These are phyloP conservation scores for Moricandia moricandioides DNA, from an alignment of 345 rosid species.

Conservation along the genomic window DNA sequence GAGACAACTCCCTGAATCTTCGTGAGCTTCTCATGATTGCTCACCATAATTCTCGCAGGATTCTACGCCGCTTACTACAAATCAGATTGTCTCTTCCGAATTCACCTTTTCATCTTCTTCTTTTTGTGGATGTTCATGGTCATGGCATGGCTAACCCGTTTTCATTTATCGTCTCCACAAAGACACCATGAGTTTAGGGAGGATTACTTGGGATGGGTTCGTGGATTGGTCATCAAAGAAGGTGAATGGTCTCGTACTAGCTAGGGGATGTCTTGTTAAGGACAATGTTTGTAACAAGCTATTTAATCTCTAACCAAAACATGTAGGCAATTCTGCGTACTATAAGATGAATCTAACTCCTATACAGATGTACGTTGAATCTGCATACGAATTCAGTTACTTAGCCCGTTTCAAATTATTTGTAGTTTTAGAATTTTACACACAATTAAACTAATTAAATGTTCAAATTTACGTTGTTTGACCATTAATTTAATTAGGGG, in stretches of 20 bases:
- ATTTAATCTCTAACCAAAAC: constrained; percentile 18
- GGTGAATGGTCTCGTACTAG: not conserved
- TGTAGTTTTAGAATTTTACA: too few relatives aligned
- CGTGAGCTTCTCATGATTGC: constrained; percentile 31
- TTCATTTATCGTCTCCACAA: constrained; percentile 3
- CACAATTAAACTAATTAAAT: too few relatives aligned
- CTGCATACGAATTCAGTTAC: not conserved
- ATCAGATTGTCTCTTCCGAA: constrained; percentile 35
- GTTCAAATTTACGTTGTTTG: too few relatives aligned
- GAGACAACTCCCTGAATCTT: constrained; percentile 27
- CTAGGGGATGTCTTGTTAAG: constrained; percentile 24
- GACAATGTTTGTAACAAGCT: constrained; percentile 21
- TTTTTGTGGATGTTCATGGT: constrained; percentile 31
- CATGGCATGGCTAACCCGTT: too few relatives aligned
- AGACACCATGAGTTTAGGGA: not conserved
- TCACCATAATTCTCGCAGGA: constrained; percentile 15
- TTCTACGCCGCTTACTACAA: constrained; percentile 33
- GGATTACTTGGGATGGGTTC: not conserved
- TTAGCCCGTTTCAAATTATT: too few relatives aligned
- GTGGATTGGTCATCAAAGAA: not conserved
- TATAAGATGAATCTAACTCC: constrained; percentile 33
- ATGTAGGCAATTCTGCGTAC: constrained; percentile 25
- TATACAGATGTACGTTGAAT: not conserved
- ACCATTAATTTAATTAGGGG: too few relatives aligned
- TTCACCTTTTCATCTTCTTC: constrained; percentile 34